Conservation (phyloP, 106 monocot genomes). For the Dendrobium officinale region DNA sequence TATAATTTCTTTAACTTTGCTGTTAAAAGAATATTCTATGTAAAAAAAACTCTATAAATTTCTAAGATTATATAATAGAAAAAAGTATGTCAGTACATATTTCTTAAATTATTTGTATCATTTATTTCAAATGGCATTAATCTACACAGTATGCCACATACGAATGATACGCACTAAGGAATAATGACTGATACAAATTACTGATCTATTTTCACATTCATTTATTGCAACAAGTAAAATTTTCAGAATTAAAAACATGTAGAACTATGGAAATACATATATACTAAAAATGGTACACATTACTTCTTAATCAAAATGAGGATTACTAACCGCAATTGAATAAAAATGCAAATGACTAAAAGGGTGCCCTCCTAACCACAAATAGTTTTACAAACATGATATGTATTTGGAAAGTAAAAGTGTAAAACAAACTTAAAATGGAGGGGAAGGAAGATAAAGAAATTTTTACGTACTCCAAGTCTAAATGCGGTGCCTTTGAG, state of each 20-base stretch:
- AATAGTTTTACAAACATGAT: neutral
- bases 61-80: neutral
- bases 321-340: neutral
- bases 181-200: neutral
- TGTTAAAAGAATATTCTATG: neutral
- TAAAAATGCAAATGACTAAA: neutral
- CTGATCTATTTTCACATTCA: neutral
- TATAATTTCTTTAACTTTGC: neutral
- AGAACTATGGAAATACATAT: neutral
- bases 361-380: neutral
- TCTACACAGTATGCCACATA: neutral
- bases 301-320: neutral
- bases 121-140: neutral
- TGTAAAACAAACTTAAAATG: neutral
- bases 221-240: neutral
- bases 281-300: neutral
- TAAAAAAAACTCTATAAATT: neutral
- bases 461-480: conserved; percentile 59
- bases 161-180: neutral
- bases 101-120: neutral
- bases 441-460: neutral
- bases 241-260: neutral
- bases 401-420: neutral
- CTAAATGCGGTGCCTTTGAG: conserved; percentile 93
- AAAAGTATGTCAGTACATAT: neutral